phyloP scores from a whole-genome alignment of 2,329 filamentous ascomycete species.

The Apiospora malaysiana region DNA sequence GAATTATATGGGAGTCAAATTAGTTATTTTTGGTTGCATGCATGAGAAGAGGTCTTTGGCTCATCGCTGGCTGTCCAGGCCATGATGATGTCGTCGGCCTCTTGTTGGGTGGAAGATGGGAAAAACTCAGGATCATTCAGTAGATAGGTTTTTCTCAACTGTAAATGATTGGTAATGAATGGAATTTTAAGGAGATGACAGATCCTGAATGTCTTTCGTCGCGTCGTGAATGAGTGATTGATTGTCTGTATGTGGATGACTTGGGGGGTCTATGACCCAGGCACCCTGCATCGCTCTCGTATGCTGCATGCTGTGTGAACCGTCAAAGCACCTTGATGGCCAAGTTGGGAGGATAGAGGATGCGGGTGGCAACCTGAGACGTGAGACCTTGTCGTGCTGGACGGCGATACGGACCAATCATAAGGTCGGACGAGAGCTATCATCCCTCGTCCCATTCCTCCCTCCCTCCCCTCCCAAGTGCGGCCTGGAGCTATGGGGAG shows the following conservation, averaged over 20 bases:
- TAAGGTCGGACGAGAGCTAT: not conserved
- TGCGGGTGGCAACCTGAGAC: not conserved
- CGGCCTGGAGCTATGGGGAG: not conserved
- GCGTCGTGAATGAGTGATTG: not conserved
- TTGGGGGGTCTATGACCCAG: not conserved
- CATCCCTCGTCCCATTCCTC: not conserved
- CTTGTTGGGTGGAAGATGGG: slow-evolving; percentile 9
- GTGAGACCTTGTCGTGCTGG: not conserved
- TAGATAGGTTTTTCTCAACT: slow-evolving; percentile 23
- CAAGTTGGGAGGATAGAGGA: not conserved
- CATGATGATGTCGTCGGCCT: not conserved
- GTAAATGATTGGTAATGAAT: slow-evolving; percentile 28
- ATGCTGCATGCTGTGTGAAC: not conserved
- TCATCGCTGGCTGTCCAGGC: not conserved
- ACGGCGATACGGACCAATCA: not conserved
- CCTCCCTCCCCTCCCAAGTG: not conserved
- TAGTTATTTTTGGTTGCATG: slow-evolving; percentile 30
- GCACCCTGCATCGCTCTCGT: not conserved
- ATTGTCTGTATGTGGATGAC: not conserved
- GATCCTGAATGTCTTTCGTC: not conserved
- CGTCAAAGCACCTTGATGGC: slow-evolving; percentile 1
- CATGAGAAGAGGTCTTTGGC: slow-evolving; percentile 25
- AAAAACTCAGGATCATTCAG: slow-evolving; percentile 13
- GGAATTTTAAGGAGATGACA: slow-evolving; percentile 6
- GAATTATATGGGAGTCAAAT: slow-evolving; percentile 37